phyloP scores from a whole-genome alignment of 2,329 filamentous ascomycete species.

The Colletotrichum sp. region DNA sequence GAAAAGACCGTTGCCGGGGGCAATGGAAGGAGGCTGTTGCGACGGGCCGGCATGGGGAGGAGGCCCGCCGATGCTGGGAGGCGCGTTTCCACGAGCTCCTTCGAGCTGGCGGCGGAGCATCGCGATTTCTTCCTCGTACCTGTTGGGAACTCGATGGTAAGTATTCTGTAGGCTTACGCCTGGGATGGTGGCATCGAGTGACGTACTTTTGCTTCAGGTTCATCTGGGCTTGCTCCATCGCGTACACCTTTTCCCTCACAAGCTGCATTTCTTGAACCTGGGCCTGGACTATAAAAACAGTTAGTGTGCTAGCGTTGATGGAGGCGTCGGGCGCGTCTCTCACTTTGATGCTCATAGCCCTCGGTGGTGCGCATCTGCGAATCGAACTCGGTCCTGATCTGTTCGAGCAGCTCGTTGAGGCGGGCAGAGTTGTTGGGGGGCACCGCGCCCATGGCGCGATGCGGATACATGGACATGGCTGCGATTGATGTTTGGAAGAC shows the following conservation, averaged over 20 bases:
- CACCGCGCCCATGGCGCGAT: constrained; percentile 80
- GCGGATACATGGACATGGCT: constrained; percentile 83
- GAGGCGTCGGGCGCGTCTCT: constrained; percentile 45
- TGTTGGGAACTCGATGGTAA: constrained; percentile 40
- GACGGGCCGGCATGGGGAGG: constrained; percentile 79
- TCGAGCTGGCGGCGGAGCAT: constrained; percentile 88
- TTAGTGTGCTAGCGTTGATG: constrained; percentile 19
- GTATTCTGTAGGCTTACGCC: neutral
- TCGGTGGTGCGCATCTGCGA: constrained; percentile 80
- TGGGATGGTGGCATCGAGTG: neutral
- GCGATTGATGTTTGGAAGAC: neutral
- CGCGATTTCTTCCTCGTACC: constrained; percentile 91
- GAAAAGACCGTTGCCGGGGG: constrained; percentile 91
- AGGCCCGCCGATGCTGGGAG: constrained; percentile 67
- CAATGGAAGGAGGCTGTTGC: constrained; percentile 86
- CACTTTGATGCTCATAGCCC: constrained; percentile 93
- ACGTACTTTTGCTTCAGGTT: constrained; percentile 89
- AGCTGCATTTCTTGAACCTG: constrained; percentile 96
- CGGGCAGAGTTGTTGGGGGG: constrained; percentile 66
- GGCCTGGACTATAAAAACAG: constrained; percentile 68
- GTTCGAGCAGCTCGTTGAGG: constrained; percentile 89
- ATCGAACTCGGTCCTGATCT: constrained; percentile 90
- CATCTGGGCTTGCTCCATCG: constrained; percentile 89
- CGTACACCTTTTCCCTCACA: constrained; percentile 90
- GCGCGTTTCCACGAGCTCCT: constrained; percentile 69